A percentile compares a stretch with the other conserved stretches of the same genome.
Conservation (phyloP, 345 rosid species). For the Citrus sinensis region DVS_A1.0 CM039161.1:3358001-3358500, state of each 20-base stretch:
- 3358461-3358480: not conserved
- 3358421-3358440: not conserved
- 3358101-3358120: slow-evolving; percentile 97
- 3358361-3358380: not conserved
- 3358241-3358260: slow-evolving; percentile 58
- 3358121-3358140: slow-evolving; percentile 84
- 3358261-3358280: slow-evolving; percentile 84
- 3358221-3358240: slow-evolving; percentile 66
- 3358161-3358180: slow-evolving; percentile 90
- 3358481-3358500: not conserved
- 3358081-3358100: slow-evolving; percentile 70
- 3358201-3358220: slow-evolving; percentile 93
- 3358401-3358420: too few relatives aligned
- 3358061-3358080: slow-evolving; percentile 51
- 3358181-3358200: slow-evolving; percentile 85
- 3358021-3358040: slow-evolving; percentile 88
- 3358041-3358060: slow-evolving; percentile 49
- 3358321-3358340: not conserved
- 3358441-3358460: not conserved
- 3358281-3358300: slow-evolving; percentile 90
- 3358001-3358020: slow-evolving; percentile 91
- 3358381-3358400: not conserved
- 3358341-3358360: not conserved
- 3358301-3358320: slow-evolving; percentile 62
- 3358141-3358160: slow-evolving; percentile 83